Evolutionary conservation across 345 rosid species (phyloP).

Genomic region (Lenwebbia sp.): DNA sequence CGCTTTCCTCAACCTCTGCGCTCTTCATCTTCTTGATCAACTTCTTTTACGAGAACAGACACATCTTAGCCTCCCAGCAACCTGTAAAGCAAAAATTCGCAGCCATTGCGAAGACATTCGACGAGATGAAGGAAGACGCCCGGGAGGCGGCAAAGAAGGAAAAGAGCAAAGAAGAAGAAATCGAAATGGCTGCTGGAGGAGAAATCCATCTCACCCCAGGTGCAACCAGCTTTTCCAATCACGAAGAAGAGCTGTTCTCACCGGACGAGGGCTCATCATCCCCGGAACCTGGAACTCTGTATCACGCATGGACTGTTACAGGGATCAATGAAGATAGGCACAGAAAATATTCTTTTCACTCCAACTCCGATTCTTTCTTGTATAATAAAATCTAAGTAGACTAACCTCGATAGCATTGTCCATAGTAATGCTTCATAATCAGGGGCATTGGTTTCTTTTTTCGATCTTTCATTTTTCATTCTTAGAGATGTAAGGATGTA

Average conservation of each 20-base stretch:
- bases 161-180: background rate
- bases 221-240: background rate
- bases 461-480: background rate
- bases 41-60: background rate
- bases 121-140: slow-evolving; percentile 1
- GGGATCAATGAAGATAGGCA: background rate
- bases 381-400: background rate
- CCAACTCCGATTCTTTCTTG: background rate
- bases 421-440: background rate
- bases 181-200: background rate
- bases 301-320: background rate
- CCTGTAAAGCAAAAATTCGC: background rate
- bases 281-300: background rate
- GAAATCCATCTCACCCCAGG: background rate
- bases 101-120: background rate
- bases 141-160: background rate
- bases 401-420: background rate
- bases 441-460: background rate
- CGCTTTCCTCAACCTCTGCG: background rate
- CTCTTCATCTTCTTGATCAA: background rate
- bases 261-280: background rate
- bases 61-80: background rate
- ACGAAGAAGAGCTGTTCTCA: background rate
- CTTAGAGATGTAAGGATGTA: background rate
- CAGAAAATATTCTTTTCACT: background rate